Evolutionary conservation across 805 yeast species (phyloP).

Genomic region (Yarrowia deformans): DNA sequence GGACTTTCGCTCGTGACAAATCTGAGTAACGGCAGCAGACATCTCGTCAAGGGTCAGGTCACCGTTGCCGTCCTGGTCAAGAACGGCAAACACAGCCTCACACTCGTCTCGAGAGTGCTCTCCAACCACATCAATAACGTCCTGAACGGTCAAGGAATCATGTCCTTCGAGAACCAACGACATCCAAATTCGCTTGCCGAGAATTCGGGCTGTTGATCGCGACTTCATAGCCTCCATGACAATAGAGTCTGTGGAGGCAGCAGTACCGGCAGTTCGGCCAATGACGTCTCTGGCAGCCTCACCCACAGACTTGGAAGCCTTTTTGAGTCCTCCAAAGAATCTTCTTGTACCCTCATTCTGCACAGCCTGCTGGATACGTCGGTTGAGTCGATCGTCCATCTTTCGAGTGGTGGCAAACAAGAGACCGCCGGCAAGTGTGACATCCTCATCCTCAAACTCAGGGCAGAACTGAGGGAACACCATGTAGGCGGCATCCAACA

Average conservation of each 20-base stretch:
- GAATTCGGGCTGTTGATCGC: slow-evolving; percentile 45
- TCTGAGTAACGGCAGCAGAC: slow-evolving; percentile 48
- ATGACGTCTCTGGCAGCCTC: slow-evolving; percentile 47
- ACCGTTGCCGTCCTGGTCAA: slow-evolving; percentile 52
- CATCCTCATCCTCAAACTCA: slow-evolving; percentile 52
- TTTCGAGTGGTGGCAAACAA: slow-evolving; percentile 40
- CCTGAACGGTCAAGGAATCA: slow-evolving; percentile 49
- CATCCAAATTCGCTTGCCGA: slow-evolving; percentile 54
- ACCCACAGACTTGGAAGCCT: slow-evolving; percentile 46
- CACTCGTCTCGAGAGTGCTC: slow-evolving; percentile 48
- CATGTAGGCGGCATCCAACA: slow-evolving; percentile 49
- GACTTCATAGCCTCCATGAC: slow-evolving; percentile 50
- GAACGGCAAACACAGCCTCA: slow-evolving; percentile 48
- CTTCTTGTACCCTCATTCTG: slow-evolving; percentile 42
- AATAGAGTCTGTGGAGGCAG: slow-evolving; percentile 12
- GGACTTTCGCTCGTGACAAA: slow-evolving; percentile 50
- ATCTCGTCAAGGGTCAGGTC: slow-evolving; percentile 52
- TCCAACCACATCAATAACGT: slow-evolving; percentile 50
- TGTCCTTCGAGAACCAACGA: slow-evolving; percentile 53
- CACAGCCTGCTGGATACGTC: slow-evolving; percentile 43
- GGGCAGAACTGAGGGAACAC: slow-evolving; percentile 50
- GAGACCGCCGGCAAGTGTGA: slow-evolving; percentile 45
- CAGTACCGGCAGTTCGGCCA: slow-evolving; percentile 43
- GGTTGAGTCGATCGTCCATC: slow-evolving; percentile 42
- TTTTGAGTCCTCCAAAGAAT: slow-evolving; percentile 37